Evolutionary conservation across 108 stramenopile species (phyloP).

Genomic region (Skeletonema tropicum): DNA sequence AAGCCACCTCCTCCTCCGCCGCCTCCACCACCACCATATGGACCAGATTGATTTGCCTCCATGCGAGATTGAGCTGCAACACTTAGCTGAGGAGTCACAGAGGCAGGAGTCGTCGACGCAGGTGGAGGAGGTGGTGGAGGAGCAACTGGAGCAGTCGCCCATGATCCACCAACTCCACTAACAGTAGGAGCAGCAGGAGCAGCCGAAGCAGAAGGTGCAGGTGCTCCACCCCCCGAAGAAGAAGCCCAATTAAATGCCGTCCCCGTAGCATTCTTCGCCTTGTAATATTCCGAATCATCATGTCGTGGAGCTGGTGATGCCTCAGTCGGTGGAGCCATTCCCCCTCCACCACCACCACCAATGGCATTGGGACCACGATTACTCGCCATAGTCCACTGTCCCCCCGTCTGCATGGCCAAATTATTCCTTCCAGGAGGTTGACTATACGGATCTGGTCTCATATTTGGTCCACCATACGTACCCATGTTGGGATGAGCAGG

Average conservation of each 20-base stretch:
- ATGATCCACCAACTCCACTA: conserved; percentile 49
- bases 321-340: conserved; percentile 12
- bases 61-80: conserved; percentile 34
- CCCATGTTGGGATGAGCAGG: conserved; percentile 4
- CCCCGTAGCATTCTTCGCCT: conserved; percentile 56
- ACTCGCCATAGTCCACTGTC: conserved; percentile 91
- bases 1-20: not conserved
- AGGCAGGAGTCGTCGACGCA: not conserved
- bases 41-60: conserved; percentile 16
- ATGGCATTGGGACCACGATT: conserved; percentile 84
- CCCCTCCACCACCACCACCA: conserved; percentile 5
- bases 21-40: not conserved
- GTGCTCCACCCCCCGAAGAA: conserved; percentile 42
- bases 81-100: conserved; percentile 10
- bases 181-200: not conserved
- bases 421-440: conserved; percentile 72
- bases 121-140: conserved; percentile 11
- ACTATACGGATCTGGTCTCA: conserved; percentile 61
- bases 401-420: conserved; percentile 71
- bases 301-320: conserved; percentile 37
- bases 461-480: conserved; percentile 50
- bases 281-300: conserved; percentile 72
- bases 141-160: conserved; percentile 31
- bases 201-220: conserved; percentile 18
- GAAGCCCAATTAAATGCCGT: conserved; percentile 63